phyloP scores from a whole-genome alignment of 306 rosid genomes.

The Dryas drummondii region DNA sequence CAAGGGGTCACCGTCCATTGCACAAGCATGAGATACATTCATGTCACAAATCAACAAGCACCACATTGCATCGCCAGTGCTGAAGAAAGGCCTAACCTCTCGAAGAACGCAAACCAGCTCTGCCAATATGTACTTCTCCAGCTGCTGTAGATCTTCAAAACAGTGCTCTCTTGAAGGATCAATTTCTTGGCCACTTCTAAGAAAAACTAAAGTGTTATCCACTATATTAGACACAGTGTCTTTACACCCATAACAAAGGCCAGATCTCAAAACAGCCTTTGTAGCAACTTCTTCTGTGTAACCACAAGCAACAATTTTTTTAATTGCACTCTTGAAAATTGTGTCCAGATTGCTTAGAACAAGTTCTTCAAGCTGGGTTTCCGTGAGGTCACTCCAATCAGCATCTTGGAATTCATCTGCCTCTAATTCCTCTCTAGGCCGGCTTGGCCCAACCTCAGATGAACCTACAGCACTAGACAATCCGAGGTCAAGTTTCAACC shows the following conservation, averaged over 20 bases:
- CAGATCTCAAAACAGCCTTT: constrained; percentile 74
- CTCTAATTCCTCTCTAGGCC: constrained; percentile 58
- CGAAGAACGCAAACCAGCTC: constrained; percentile 89
- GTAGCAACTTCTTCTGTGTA: constrained; percentile 73
- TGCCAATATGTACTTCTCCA: constrained; percentile 78
- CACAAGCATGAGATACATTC: constrained; percentile 88
- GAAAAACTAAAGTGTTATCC: constrained; percentile 67
- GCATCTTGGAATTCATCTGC: constrained; percentile 64
- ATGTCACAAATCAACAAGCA: constrained; percentile 79
- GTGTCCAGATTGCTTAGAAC: constrained; percentile 63
- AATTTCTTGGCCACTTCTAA: constrained; percentile 70
- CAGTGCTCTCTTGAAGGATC: constrained; percentile 71
- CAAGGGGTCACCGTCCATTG: constrained; percentile 61
- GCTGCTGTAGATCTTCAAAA: constrained; percentile 81
- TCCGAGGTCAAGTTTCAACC: constrained; percentile 82
- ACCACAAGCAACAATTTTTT: constrained; percentile 65
- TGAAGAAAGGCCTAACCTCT: constrained; percentile 83
- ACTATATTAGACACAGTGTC: constrained; percentile 80
- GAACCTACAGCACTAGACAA: constrained; percentile 50
- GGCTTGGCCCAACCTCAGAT: constrained; percentile 44
- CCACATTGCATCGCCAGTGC: constrained; percentile 98
- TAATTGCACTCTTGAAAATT: constrained; percentile 72
- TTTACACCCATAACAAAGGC: constrained; percentile 82
- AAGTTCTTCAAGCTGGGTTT: constrained; percentile 79
- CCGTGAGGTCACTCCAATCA: constrained; percentile 86